phyloP scores from a whole-genome alignment of 75 land plant genomes.

The Picea sitchensis region DNA sequence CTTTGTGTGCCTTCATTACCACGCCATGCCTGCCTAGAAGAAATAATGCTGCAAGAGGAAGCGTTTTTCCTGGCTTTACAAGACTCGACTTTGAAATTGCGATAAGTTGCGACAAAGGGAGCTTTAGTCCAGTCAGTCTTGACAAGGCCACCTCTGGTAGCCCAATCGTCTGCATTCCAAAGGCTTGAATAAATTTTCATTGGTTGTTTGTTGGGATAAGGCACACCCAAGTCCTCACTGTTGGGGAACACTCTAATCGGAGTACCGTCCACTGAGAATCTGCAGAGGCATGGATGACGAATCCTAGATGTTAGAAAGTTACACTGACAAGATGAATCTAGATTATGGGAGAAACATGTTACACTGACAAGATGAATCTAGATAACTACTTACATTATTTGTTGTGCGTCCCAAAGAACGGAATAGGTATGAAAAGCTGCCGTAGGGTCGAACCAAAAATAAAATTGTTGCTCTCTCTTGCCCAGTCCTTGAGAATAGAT shows the following conservation, averaged over 20 bases:
- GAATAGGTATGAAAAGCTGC: slow-evolving; percentile 41
- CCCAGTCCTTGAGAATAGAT: slow-evolving; percentile 38
- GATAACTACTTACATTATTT: slow-evolving; percentile 35
- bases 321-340: too few species aligned
- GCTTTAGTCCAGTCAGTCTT: slow-evolving; percentile 22
- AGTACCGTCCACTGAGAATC: slow-evolving; percentile 25
- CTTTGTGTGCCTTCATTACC: too few species aligned
- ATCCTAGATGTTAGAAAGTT: neutral
- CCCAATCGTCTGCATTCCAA: slow-evolving; percentile 28
- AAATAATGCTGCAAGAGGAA: too few species aligned
- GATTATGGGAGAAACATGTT: too few species aligned
- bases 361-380: too few species aligned
- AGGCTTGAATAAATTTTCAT: slow-evolving; percentile 21
- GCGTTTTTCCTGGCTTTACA: too few species aligned
- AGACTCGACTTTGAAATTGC: too few species aligned
- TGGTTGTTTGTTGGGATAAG: slow-evolving; percentile 34
- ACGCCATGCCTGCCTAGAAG: too few species aligned
- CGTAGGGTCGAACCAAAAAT: slow-evolving; percentile 54
- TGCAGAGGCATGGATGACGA: neutral
- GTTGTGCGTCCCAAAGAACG: slow-evolving; percentile 36
- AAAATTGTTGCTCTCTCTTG: slow-evolving; percentile 34
- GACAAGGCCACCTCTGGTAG: slow-evolving; percentile 20
- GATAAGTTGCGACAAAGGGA: neutral
- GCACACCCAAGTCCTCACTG: slow-evolving; percentile 26
- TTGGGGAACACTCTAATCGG: slow-evolving; percentile 40